These are phyloP conservation scores for Alectoria sarmentosa DNA, from an alignment of 495 filamentous ascomycete genomes.

Conservation along the genomic window DNA sequence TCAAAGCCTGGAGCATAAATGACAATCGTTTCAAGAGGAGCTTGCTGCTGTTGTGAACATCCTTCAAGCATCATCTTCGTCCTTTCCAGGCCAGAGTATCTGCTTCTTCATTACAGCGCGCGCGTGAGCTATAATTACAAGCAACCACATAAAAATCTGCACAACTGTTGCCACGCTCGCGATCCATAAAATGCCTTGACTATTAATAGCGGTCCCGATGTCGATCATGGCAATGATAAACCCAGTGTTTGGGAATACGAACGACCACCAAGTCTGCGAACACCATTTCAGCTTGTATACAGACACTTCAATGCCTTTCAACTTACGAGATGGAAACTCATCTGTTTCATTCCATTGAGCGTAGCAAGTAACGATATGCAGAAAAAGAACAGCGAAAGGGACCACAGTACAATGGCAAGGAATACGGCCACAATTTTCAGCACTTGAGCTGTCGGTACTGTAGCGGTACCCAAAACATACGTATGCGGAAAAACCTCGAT, in stretches of 20 bases:
- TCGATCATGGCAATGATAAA: constrained; percentile 43
- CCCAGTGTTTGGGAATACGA: constrained; percentile 45
- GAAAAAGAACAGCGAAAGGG: constrained; percentile 67
- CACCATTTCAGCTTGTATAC: not conserved
- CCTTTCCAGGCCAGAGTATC: constrained; percentile 57
- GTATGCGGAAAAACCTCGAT: constrained; percentile 30
- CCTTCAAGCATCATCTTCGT: constrained; percentile 43
- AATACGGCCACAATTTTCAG: constrained; percentile 45
- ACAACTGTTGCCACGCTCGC: constrained; percentile 41
- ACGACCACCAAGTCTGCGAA: constrained; percentile 39
- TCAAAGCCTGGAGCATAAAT: too few species aligned
- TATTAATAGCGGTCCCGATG: constrained; percentile 37
- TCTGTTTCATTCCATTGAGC: constrained; percentile 44
- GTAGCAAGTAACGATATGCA: constrained; percentile 48
- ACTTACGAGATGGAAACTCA: constrained; percentile 35
- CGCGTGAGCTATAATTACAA: constrained; percentile 47
- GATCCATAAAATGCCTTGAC: constrained; percentile 36
- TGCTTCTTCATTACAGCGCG: constrained; percentile 46
- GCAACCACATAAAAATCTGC: constrained; percentile 50
- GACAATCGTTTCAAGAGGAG: not conserved
- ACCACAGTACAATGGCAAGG: constrained; percentile 59
- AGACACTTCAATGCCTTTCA: not conserved
- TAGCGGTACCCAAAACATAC: constrained; percentile 30
- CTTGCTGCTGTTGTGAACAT: not conserved
- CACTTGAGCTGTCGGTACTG: constrained; percentile 30